phyloP scores from a whole-genome alignment of 805 yeast species.

The Metschnikowia gelsemii region DNA sequence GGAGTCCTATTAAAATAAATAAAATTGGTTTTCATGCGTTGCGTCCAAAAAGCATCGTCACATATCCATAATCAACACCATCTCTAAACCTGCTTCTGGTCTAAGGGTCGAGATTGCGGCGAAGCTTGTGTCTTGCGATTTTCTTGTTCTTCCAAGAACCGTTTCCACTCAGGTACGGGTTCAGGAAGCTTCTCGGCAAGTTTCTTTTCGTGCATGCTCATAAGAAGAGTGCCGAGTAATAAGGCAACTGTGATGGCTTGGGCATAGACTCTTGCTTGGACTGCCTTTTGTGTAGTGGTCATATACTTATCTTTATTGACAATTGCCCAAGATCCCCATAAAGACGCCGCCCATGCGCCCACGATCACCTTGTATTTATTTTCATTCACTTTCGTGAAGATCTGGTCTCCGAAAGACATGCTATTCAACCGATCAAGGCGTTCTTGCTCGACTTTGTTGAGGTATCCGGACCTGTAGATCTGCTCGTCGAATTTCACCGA shows the following conservation, averaged over 20 bases:
- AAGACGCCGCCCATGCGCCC: slow-evolving; percentile 75
- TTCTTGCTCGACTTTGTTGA: slow-evolving; percentile 40
- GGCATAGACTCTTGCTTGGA: slow-evolving; percentile 89
- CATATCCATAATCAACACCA: background rate
- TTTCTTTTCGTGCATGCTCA: slow-evolving; percentile 63
- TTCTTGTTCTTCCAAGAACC: slow-evolving; percentile 28
- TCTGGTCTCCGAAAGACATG: slow-evolving; percentile 49
- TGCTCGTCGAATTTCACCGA: slow-evolving; percentile 64
- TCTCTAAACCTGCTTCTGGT: too few relatives aligned
- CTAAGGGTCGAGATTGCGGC: background rate
- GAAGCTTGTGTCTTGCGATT: slow-evolving; percentile 1
- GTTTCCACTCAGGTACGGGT: slow-evolving; percentile 39
- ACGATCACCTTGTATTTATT: slow-evolving; percentile 68
- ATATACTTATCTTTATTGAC: slow-evolving; percentile 74
- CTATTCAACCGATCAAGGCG: slow-evolving; percentile 53
- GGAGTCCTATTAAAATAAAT: too few relatives aligned
- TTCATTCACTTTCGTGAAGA: slow-evolving; percentile 47
- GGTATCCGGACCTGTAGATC: slow-evolving; percentile 52
- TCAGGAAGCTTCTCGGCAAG: slow-evolving; percentile 38
- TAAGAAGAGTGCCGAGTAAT: slow-evolving; percentile 65
- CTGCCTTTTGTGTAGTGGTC: slow-evolving; percentile 76
- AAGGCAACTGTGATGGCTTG: slow-evolving; percentile 76
- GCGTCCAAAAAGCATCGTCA: too few relatives aligned
- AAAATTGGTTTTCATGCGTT: too few relatives aligned
- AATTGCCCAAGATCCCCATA: slow-evolving; percentile 74